Percentiles rank a stretch among this genome's conserved stretches.
These are phyloP conservation scores for Hypocrella siamensis DNA, from an alignment of 2,329 filamentous ascomycete genomes.

Conservation along the genomic window DNA sequence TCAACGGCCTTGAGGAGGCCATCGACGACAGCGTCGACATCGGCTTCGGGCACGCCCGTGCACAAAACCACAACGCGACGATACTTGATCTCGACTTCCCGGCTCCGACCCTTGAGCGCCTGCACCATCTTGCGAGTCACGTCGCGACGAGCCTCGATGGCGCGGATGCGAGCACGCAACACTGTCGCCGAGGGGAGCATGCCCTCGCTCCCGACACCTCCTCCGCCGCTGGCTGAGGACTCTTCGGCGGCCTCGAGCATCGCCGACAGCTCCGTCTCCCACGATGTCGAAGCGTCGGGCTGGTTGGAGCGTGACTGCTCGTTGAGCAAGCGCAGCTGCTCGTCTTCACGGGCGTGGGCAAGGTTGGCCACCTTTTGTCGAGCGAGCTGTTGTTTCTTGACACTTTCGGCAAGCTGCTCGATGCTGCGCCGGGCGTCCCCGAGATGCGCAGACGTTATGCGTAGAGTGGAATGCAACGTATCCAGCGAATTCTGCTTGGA, in stretches of 20 bases:
- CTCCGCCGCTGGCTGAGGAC: conserved; percentile 11
- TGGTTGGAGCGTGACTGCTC: conserved; percentile 23
- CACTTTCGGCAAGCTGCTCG: conserved; percentile 51
- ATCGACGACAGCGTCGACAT: conserved; percentile 69
- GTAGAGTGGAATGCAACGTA: conserved; percentile 63
- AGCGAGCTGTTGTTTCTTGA: conserved; percentile 48
- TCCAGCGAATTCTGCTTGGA: conserved; percentile 76
- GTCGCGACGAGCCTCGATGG: conserved; percentile 54
- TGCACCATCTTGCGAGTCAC: conserved; percentile 51
- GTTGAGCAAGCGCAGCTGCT: conserved; percentile 35
- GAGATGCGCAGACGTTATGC: conserved; percentile 63
- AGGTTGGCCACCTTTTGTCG: conserved; percentile 66
- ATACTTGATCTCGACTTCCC: conserved; percentile 77
- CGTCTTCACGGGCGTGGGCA: conserved; percentile 54
- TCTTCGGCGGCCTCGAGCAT: conserved; percentile 29
- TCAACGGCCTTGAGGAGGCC: conserved; percentile 75
- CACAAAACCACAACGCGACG: conserved; percentile 77
- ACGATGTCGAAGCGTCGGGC: conserved; percentile 30
- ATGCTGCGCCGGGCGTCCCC: conserved; percentile 61
- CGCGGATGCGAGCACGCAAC: conserved; percentile 52
- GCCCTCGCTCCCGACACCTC: conserved; percentile 20
- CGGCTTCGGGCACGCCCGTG: conserved; percentile 59
- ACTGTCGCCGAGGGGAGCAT: conserved; percentile 42
- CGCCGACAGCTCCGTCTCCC: conserved; percentile 37
- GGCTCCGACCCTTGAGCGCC: conserved; percentile 61